phyloP scores from a whole-genome alignment of 148 eudicot genomes.

The Amaranthus palmeri region DNA sequence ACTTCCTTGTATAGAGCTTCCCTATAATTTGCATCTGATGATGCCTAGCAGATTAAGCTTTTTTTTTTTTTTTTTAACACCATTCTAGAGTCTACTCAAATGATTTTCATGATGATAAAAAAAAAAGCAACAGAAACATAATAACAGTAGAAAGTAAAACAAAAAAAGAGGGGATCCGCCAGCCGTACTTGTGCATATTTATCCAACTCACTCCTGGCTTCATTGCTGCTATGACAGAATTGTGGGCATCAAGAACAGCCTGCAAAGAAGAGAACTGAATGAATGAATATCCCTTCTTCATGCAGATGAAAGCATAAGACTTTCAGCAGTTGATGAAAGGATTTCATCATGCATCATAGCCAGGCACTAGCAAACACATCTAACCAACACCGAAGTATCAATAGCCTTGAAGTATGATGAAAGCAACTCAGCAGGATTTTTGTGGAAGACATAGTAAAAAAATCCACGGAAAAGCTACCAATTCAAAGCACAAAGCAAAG shows the following conservation, averaged over 20 bases:
- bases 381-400: not conserved
- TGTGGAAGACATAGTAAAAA: no score
- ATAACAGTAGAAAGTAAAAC: not conserved
- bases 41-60: not conserved
- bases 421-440: no score
- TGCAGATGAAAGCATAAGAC: not conserved
- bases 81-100: not conserved
- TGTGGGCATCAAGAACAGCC: constrained; percentile 94
- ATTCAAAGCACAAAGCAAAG: no score
- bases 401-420: no score
- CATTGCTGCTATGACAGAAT: constrained; percentile 82
- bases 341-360: not conserved
- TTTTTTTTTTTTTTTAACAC: no score
- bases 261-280: constrained; percentile 29
- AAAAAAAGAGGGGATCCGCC: not conserved
- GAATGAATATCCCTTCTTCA: not conserved
- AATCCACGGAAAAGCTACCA: no score
- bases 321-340: not conserved
- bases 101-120: not conserved
- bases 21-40: not conserved
- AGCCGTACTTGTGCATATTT: constrained; percentile 86
- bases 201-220: constrained; percentile 95
- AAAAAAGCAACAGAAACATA: not conserved
- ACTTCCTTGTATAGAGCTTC: not conserved
- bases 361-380: not conserved